Evolutionary conservation across 164 flowering plant species (phyloP), one percentile per base, ranked within the genome.

Genomic region (Stephania japonica): DNA sequence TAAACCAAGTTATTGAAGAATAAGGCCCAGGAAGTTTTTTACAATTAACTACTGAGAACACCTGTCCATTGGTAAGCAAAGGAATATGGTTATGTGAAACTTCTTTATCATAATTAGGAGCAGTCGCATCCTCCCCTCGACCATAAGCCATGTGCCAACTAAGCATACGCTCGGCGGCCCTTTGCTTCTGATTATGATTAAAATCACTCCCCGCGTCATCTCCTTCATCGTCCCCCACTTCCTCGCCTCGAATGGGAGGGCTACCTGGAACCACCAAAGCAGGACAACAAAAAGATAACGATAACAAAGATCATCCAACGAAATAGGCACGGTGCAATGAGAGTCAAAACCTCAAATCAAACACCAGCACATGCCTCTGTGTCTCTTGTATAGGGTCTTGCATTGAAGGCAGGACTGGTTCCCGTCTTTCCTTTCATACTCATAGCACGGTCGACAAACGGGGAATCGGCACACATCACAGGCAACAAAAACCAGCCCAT

Each of bases 81-180:
- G 95, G 94, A 75, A 91, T 82, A 65, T 87, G 87, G 69, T 83
- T 89, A 72, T 82, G 91, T 42, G 94, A 78, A 73, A 87, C 85
- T 78, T 92, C 92, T 75, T 84, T 87, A 75, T 91, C 94, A 81
- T 18, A 56, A 56, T 56, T 56, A 18, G 62, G 62, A 56, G 6
- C n/a, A 7, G 6, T 56, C 7, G n/a, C n/a, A 18, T 91, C 90
- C 71, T 89, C 93, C 42, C 86, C 90, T 65, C 87, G 81, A 13
- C 91, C 97, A 80, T 88, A 84, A 59, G 80, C 81, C 90, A 86
- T 79, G 61, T 71, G 82, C 80, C 80, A 81, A 70, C 78, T 77
- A 47, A 82, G 76, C 79, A 79, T 79, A 13, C 78, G 78, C 68
- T 82, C 80, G 2, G 84, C 71, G 13, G 77, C 74, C 80, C 77